Evolutionary conservation across 345 rosid genomes (phyloP), one percentile per base, ranked within the genome.

Genomic region (Moringa oleifera): DNA sequence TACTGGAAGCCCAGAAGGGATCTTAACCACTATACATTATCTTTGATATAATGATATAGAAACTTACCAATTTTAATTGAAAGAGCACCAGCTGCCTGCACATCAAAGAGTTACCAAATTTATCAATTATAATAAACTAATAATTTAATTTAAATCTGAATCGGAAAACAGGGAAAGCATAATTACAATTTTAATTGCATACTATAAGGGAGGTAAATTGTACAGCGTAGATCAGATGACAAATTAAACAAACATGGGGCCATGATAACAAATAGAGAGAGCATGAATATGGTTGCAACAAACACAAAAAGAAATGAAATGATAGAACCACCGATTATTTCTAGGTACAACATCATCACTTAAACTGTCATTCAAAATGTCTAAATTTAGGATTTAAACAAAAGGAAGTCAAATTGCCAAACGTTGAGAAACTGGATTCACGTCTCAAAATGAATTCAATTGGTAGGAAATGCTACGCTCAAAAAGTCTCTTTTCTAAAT

Each of bases 51-150:
- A 62, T 61, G 55, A 47, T 51, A 69, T 13, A 23, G 51, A 75
- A 23, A 75, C 97, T 90, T 65, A 94, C 99, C 99, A 61, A 88
- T 91, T 79, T 87, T 85, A 62, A 94, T 83, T 20, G 96, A 89
- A 78, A 95, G 70, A 59, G 98, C 94, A 52, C 95, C 98, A 45
- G 99, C 96, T 6, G 99, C 98, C 99, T 95, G 90, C 58, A 74
- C 25, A 62, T 53, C 49, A 53, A 59, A 41, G 36, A 62, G 31
- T 20, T 53, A 24, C 0, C 23, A 28, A 17, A 56, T 15, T 25
- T 19, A 16, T 47, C 25, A 47, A 16, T 41, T 11, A 41, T 4
- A 7, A 41, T 4, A 11, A 16, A 15, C 2, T 15, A 41, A 4
- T 41, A 41, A 41, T 4, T 3, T 3, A 28, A 28, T 28, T 2